Evolutionary conservation across 2,329 filamentous ascomycete genomes (phyloP), one percentile per base, ranked within the genome.

Genomic region (Domatiomyces catenatus): DNA sequence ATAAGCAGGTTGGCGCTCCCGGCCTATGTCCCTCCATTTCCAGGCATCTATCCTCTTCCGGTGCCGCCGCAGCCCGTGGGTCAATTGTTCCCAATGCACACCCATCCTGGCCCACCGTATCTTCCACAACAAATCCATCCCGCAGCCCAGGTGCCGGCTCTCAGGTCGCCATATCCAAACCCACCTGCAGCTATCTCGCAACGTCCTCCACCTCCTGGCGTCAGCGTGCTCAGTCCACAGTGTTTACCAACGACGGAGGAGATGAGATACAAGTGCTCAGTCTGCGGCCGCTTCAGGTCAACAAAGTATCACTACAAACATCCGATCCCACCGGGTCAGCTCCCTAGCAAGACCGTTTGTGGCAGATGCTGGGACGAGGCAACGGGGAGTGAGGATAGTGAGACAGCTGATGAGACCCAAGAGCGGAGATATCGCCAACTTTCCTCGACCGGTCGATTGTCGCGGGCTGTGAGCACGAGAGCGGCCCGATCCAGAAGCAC

Each of bases 221-320:
- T 32, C 8, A 18, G 46, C 5, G 7, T 18, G 36, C 42, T 45
- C 46, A 19, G n/a, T 22, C 46, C n/a, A 20, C 47, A 22, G 20
- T 36, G 17, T 2, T 20, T 45, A n/a, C 18, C 26, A 3, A 52
- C 46, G 12, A 15, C 49, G 8, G 48, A 53, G 6, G 56, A 56
- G 15, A 43, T 52, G 50, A 57, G 53, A 50, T 56, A 58, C 51
- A 59, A 58, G 44, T 60, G 58, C 47, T 54, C 53, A 8, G 51
- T 56, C 20, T 60, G 58, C 43, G 57, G 58, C n/a, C 50, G 54
- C 15, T 58, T 54, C 32, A 48, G 58, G 42, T 60, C 58, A 28
- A 47, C 57, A 8, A 52, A 53, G 32, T 59, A 58, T 48, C 57
- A 60, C 28, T 56, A 55, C 50, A 55, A 49, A 26, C 57, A 59